Evolutionary conservation across 2,329 filamentous ascomycete genomes (phyloP).

Genomic region (Curvularia verruculosa): DNA sequence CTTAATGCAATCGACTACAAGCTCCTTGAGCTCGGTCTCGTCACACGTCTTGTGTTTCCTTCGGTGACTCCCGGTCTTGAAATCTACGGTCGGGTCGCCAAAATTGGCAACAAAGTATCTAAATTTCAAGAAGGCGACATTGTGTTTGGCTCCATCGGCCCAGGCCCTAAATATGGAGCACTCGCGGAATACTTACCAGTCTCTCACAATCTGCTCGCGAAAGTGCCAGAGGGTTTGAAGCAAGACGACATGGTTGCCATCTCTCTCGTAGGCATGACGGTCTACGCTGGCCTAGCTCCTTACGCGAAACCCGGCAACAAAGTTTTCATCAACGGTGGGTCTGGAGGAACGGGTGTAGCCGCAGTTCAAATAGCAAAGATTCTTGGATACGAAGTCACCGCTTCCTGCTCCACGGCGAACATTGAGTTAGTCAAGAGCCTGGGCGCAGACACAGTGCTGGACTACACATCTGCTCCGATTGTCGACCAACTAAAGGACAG

Average conservation of each 20-base stretch:
- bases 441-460: constrained; percentile 66
- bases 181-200: constrained; percentile 41
- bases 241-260: constrained; percentile 37
- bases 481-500: constrained; percentile 52
- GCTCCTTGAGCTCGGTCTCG: constrained; percentile 55
- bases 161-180: constrained; percentile 35
- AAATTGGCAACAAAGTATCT: constrained; percentile 20
- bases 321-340: constrained; percentile 67
- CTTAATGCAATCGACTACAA: constrained; percentile 70
- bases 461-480: constrained; percentile 60
- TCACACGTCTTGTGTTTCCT: constrained; percentile 46
- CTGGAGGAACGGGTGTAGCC: constrained; percentile 63
- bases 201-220: constrained; percentile 1
- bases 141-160: constrained; percentile 41
- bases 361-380: constrained; percentile 66
- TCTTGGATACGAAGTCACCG: constrained; percentile 62
- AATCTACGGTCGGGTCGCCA: constrained; percentile 55
- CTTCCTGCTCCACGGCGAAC: constrained; percentile 63
- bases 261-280: constrained; percentile 42
- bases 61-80: constrained; percentile 58
- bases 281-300: constrained; percentile 37
- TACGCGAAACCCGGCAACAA: constrained; percentile 46
- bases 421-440: constrained; percentile 59
- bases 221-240: constrained; percentile 19
- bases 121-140: constrained; percentile 37